phyloP scores from a whole-genome alignment of 2,329 filamentous ascomycete species.

The Talaromyces sp. region DNA sequence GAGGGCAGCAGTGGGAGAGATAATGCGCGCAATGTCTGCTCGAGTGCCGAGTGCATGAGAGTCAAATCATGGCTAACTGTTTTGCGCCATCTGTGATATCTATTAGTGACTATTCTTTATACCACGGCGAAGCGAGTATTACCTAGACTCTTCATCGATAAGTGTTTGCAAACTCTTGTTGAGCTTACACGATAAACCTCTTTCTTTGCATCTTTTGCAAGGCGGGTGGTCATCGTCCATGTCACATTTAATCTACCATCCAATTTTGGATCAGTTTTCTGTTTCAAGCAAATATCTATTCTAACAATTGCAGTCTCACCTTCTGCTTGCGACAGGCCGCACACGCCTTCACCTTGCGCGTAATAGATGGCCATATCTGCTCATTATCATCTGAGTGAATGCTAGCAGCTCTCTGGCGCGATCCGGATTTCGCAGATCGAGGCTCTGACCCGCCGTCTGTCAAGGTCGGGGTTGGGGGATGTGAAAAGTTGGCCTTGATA shows the following conservation, averaged over 20 bases:
- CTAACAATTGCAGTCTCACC: conserved; percentile 27
- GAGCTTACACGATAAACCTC: conserved; percentile 45
- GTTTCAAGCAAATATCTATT: neutral
- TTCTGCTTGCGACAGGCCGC: conserved; percentile 52
- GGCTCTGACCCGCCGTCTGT: conserved; percentile 15
- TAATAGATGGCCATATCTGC: conserved; percentile 28
- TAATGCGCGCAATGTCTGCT: conserved; percentile 36
- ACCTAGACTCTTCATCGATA: conserved; percentile 41
- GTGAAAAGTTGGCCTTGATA: conserved; percentile 10
- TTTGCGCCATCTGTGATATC: conserved; percentile 24
- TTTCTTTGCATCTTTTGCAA: conserved; percentile 46
- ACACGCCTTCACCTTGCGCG: conserved; percentile 45
- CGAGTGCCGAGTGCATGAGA: conserved; percentile 18
- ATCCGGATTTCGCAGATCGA: conserved; percentile 12
- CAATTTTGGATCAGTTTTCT: neutral
- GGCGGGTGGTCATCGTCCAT: conserved; percentile 46
- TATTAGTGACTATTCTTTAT: neutral
- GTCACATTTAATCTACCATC: conserved; percentile 43
- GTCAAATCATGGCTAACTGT: conserved; percentile 22
- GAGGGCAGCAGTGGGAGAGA: conserved; percentile 38
- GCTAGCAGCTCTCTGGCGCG: conserved; percentile 14
- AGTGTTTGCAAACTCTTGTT: conserved; percentile 47
- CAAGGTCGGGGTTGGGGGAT: conserved; percentile 16
- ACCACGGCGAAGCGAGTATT: neutral
- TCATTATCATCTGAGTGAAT: conserved; percentile 17